These are phyloP conservation scores for Boehmeria nivea DNA, from an alignment of 306 rosid genomes.

Conservation along the genomic window DNA sequence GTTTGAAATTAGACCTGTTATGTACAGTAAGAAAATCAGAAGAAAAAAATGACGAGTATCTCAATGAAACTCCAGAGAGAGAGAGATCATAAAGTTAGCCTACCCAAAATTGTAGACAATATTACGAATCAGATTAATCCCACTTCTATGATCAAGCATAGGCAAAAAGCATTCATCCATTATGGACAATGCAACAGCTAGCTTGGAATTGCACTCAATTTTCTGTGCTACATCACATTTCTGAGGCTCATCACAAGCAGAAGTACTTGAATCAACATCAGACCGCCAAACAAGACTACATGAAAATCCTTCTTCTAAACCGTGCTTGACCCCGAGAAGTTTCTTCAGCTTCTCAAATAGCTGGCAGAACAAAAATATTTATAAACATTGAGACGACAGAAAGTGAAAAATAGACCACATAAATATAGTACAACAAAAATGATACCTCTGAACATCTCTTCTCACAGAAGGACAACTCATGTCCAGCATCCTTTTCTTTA, in stretches of 20 bases:
- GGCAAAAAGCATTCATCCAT: constrained; percentile 98
- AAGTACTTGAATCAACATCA: constrained; percentile 47
- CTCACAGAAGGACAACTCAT: constrained; percentile 51
- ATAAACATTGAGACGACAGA: constrained; percentile 4
- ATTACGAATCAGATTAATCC: constrained; percentile 74
- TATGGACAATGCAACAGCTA: constrained; percentile 74
- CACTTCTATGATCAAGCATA: constrained; percentile 79
- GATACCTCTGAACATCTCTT: constrained; percentile 69
- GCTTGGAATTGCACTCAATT: constrained; percentile 79
- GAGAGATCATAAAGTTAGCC: constrained; percentile 25
- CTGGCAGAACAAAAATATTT: constrained; percentile 43
- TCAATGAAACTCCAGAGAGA: neutral
- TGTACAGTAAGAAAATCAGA: constrained; percentile 11
- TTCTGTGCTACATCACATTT: constrained; percentile 54
- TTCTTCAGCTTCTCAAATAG: constrained; percentile 51
- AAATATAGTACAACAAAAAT: constrained; percentile 21
- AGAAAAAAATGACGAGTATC: neutral
- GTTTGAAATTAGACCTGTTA: constrained; percentile 82
- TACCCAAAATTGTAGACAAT: constrained; percentile 81
- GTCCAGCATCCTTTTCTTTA: constrained; percentile 34
- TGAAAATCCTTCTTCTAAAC: constrained; percentile 78
- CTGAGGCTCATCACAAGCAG: constrained; percentile 40
- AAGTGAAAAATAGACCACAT: neutral
- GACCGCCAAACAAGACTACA: constrained; percentile 64
- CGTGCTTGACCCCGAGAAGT: constrained; percentile 80